Conservation (phyloP, 495 filamentous ascomycete genomes). For the Chaetomium tenue region DNA sequence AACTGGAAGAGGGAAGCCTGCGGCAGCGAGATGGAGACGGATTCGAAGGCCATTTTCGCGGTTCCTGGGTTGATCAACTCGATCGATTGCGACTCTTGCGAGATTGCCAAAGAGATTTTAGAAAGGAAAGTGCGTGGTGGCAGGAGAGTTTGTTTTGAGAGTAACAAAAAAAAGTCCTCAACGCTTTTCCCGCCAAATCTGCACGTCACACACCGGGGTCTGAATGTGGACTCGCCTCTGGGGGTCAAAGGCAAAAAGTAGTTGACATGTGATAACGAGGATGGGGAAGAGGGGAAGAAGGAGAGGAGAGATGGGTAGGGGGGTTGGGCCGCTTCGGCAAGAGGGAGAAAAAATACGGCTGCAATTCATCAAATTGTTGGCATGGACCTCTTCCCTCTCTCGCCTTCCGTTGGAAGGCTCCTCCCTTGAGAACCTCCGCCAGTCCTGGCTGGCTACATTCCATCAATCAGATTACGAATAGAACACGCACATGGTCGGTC, state of each 20-base stretch:
- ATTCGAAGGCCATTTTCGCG: slow-evolving; percentile 31
- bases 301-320: neutral
- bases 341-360: neutral
- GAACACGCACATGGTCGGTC: neutral
- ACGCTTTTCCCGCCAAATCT: slow-evolving; percentile 30
- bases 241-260: neutral
- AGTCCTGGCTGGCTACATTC: neutral
- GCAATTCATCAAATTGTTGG: slow-evolving; percentile 1
- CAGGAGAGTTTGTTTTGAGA: slow-evolving; percentile 16
- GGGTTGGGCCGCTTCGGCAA: neutral
- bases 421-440: neutral
- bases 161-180: slow-evolving; percentile 11
- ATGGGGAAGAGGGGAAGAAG: neutral
- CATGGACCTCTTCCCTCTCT: neutral
- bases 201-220: slow-evolving; percentile 21
- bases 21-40: slow-evolving; percentile 57
- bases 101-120: slow-evolving; percentile 3
- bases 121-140: slow-evolving; percentile 14
- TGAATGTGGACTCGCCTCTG: slow-evolving; percentile 10
- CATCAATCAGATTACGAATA: neutral
- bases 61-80: slow-evolving; percentile 13
- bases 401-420: slow-evolving; percentile 13
- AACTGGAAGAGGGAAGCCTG: slow-evolving; percentile 61
- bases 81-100: neutral
- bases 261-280: neutral